Conservation (phyloP, 352 stramenopile species). For the Halophytophthora polymorphica region DNA sequence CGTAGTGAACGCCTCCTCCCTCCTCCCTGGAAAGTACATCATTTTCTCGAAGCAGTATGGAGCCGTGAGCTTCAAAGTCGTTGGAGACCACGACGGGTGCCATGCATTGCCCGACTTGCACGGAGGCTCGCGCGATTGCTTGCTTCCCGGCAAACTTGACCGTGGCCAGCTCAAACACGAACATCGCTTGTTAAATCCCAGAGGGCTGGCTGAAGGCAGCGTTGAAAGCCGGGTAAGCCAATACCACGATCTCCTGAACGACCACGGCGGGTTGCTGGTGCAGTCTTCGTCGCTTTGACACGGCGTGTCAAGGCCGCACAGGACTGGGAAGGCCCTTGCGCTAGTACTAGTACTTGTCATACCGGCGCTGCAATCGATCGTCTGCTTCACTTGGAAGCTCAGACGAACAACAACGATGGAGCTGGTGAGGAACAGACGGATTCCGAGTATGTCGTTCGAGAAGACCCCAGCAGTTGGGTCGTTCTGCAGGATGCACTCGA, state of each 20-base stretch:
- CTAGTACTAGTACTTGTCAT: no score
- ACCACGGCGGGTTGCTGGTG: neutral
- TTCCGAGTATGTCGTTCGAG: slow-evolving; percentile 24
- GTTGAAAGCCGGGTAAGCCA: slow-evolving; percentile 3
- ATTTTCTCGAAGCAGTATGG: neutral
- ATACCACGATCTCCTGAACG: no score
- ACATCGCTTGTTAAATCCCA: neutral
- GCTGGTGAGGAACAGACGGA: slow-evolving; percentile 14
- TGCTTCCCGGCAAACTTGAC: slow-evolving; percentile 25
- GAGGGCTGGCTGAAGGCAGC: neutral
- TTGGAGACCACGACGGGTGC: slow-evolving; percentile 15
- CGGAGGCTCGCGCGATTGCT: slow-evolving; percentile 12
- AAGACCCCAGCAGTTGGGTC: slow-evolving; percentile 9
- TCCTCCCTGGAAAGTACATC: no score
- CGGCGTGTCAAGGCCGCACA: slow-evolving; percentile 1
- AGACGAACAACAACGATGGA: neutral
- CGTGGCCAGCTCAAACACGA: slow-evolving; percentile 15
- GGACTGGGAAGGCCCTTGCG: slow-evolving; percentile 5
- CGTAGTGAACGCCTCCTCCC: no score
- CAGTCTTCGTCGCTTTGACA: no score
- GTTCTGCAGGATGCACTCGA: slow-evolving; percentile 12
- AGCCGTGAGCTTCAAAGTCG: neutral
- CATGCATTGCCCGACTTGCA: slow-evolving; percentile 23
- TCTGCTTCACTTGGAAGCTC: neutral
- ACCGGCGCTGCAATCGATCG: neutral